Evolutionary conservation across 768 basidiomycete genomes (phyloP), one percentile per base, ranked within the genome.

Genomic region (Mycena haematopus): DNA sequence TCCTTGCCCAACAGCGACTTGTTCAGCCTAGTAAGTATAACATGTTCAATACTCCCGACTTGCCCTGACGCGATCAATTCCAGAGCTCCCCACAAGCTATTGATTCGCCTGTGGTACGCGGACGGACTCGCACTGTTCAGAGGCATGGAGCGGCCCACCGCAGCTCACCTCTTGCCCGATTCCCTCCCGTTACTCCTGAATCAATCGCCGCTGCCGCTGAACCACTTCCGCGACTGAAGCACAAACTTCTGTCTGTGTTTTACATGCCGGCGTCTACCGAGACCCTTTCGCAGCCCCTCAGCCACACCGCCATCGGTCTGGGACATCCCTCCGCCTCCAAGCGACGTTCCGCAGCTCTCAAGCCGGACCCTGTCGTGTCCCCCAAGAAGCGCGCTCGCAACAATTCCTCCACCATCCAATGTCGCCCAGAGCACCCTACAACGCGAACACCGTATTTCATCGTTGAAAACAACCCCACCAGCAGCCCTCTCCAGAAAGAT

Each of bases 1-100:
- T 24, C n/a, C n/a, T n/a, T 60, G 52, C 52, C 59, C 13, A 60
- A 60, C 22, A 60, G 59, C 29, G 59, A 60, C 27, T 52, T 52
- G 10, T 60, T n/a, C 29, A 60, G 44, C 4, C 22, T 53, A 1
- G 59, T 60, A 53, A 60, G 59, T 6, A 13, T 17, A 17, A 13
- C 14, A 13, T 38, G 4, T 17, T 44, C 19, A 21, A 38, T 38
- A 5, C 9, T 9, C 40, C 7, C n/a, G n/a, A n/a, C n/a, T 14
- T 36, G 21, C 42, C n/a, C 44, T 54, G 14, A 52, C 35, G 17
- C 29, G 21, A 24, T 13, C 50, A 19, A 25, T 49, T 3, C 44
- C 17, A 60, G 59, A 59, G 17, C 2, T 59, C 58, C 5, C 27
- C 50, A 5, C 40, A 29, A 31, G 51, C 59, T 14, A 47, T 14